Conservation (phyloP, 345 rosid genomes). For the Populus ilicifolia region DNA sequence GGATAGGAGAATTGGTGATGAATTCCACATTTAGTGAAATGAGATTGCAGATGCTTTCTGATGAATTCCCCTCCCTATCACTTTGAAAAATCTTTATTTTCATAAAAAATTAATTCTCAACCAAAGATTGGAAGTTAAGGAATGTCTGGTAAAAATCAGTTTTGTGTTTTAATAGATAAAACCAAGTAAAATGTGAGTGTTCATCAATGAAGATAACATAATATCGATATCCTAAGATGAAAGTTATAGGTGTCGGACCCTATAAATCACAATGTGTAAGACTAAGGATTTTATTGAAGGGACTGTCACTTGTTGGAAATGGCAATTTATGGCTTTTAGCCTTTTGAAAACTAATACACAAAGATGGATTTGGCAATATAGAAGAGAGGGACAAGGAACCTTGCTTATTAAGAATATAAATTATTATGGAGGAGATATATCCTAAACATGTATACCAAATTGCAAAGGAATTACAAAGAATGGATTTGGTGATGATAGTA, state of each 20-base stretch:
- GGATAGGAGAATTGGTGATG: not conserved
- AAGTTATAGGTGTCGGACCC: not conserved
- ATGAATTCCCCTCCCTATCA: slow-evolving; percentile 6
- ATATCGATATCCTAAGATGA: not conserved
- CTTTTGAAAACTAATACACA: slow-evolving; percentile 1
- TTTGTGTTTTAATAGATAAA: slow-evolving; percentile 4
- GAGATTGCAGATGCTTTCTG: not conserved
- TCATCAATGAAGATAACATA: not conserved
- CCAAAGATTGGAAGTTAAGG: not conserved
- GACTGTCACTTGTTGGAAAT: not conserved
- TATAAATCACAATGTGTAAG: not conserved
- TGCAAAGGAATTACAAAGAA: not conserved
- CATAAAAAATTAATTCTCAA: not conserved
- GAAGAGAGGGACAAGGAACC: not conserved
- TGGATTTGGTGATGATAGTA: not conserved
- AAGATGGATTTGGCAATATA: not conserved
- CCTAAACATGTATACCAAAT: slow-evolving; percentile 7
- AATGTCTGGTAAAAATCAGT: not conserved
- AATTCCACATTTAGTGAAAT: not conserved
- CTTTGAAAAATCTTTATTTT: not conserved
- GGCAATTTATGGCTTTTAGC: not conserved
- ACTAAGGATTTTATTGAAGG: not conserved
- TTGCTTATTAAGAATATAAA: not conserved
- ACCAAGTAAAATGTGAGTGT: not conserved
- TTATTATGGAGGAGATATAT: not conserved